Conservation (phyloP, 306 rosid genomes). For the Rosa persica region DNA sequence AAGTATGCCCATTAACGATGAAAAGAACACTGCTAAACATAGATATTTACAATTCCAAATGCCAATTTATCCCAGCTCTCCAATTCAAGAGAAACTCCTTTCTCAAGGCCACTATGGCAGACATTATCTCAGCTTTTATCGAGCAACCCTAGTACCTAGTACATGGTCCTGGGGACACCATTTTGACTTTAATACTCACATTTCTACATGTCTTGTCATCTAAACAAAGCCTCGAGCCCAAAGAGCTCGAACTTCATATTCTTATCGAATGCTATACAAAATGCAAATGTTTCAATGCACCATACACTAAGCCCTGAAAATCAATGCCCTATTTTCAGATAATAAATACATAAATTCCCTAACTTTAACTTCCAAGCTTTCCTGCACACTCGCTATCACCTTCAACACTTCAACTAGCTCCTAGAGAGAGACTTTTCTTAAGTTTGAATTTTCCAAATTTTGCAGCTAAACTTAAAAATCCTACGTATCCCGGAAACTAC, state of each 20-base stretch:
- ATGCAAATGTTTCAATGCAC: neutral
- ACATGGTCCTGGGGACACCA: neutral
- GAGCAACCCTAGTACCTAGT: neutral
- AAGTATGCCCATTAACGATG: neutral
- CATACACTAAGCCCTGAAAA: constrained; percentile 5
- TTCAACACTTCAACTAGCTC: constrained; percentile 2
- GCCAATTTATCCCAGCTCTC: neutral
- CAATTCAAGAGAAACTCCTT: neutral
- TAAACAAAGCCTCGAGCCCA: neutral
- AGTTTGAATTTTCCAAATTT: neutral
- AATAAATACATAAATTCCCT: neutral
- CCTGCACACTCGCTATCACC: neutral
- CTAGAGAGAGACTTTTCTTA: neutral
- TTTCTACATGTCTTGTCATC: constrained; percentile 4
- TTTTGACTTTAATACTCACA: neutral
- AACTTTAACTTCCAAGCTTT: neutral
- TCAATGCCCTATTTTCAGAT: neutral
- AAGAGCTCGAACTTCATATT: neutral
- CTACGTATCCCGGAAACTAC: neutral
- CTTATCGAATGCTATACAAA: neutral
- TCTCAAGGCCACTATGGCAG: neutral
- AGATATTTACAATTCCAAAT: neutral
- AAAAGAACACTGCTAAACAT: neutral
- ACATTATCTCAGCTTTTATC: neutral
- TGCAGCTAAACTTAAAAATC: neutral